Percentiles rank a stretch among this genome's conserved stretches.
These are phyloP conservation scores for Dispira parvispora DNA, from an alignment of 192 early-diverging fungal species.

Conservation along the genomic window DNA sequence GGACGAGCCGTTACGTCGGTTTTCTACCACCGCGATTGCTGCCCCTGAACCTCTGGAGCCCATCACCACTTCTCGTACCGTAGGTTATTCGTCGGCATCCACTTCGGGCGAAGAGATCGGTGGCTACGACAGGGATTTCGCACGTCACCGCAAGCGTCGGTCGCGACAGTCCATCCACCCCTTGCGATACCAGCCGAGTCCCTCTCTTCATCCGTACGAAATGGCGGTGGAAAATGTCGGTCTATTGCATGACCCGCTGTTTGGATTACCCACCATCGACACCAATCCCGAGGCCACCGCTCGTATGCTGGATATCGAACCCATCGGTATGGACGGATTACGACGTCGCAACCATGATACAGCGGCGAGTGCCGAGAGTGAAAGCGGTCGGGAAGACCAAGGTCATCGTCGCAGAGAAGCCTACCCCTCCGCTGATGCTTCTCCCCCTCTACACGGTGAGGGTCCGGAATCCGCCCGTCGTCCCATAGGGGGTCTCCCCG, in stretches of 20 bases:
- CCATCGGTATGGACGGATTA: background rate
- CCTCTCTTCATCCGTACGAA: conserved; percentile 11
- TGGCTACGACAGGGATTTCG: background rate
- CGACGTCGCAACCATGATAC: background rate
- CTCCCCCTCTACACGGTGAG: background rate
- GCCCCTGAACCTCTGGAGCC: background rate
- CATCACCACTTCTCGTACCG: background rate
- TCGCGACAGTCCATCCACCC: background rate
- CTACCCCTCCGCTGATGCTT: background rate
- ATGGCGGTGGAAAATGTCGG: conserved; percentile 9
- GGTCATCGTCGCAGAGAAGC: too few species aligned
- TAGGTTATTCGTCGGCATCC: background rate
- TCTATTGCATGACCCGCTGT: conserved; percentile 7
- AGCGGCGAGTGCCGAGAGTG: background rate
- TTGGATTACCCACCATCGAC: conserved; percentile 10
- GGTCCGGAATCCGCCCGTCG: background rate
- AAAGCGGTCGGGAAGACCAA: background rate
- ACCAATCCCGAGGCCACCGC: background rate
- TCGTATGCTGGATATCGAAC: background rate
- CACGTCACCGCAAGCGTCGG: background rate
- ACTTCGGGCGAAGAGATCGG: background rate
- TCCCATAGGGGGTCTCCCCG: background rate
- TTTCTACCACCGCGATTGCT: conserved; percentile 10
- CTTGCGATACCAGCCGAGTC: background rate
- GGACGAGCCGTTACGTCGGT: conserved; percentile 9